Evolutionary conservation across 2,329 filamentous ascomycete genomes (phyloP).

Genomic region (Ophiostoma perfectum): DNA sequence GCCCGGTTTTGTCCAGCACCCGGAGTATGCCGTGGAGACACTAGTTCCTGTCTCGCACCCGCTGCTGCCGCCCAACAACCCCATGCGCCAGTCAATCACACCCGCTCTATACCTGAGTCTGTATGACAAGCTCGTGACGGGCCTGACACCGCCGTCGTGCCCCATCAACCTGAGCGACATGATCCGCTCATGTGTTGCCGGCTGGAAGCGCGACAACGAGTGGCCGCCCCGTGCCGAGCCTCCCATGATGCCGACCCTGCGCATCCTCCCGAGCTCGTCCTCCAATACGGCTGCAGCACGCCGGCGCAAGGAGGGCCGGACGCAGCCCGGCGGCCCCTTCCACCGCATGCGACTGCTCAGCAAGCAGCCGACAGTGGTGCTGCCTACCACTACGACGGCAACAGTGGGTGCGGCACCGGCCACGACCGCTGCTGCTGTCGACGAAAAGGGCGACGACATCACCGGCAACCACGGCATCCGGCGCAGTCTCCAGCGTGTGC

Average conservation of each 20-base stretch:
- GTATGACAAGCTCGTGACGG: constrained; percentile 81
- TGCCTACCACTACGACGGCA: constrained; percentile 1
- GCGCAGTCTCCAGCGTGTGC: constrained; percentile 35
- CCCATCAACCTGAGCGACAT: constrained; percentile 84
- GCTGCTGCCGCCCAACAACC: constrained; percentile 66
- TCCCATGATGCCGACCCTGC: neutral
- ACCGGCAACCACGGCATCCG: constrained; percentile 31
- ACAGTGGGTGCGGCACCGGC: constrained; percentile 1
- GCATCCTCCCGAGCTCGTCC: constrained; percentile 4
- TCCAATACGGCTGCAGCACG: neutral
- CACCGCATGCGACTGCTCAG: constrained; percentile 11
- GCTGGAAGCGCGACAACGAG: constrained; percentile 89
- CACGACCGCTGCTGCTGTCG: neutral
- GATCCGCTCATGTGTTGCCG: constrained; percentile 72
- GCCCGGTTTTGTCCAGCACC: constrained; percentile 14
- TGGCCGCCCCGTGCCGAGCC: constrained; percentile 65
- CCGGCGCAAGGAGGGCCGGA: constrained; percentile 10
- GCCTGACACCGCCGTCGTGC: constrained; percentile 73
- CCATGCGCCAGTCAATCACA: constrained; percentile 71
- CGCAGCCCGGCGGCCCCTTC: neutral
- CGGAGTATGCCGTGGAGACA: constrained; percentile 49
- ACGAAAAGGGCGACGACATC: constrained; percentile 19
- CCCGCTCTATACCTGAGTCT: constrained; percentile 71
- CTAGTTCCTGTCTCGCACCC: constrained; percentile 69
- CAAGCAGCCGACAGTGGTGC: constrained; percentile 8